Conservation (phyloP, 768 basidiomycete species). For the Auriscalpium microsporum region DNA sequence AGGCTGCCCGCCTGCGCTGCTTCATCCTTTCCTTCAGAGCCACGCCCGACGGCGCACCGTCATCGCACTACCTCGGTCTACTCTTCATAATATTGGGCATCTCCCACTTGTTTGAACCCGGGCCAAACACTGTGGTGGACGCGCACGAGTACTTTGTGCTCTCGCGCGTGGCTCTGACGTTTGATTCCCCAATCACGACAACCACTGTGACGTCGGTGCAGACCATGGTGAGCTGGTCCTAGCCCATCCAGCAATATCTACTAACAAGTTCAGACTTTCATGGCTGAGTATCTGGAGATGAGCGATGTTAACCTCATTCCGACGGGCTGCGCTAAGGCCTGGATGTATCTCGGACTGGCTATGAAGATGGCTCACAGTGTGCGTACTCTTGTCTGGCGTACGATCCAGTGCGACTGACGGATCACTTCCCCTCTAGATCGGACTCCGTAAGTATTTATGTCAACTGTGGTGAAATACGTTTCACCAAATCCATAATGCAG, state of each 20-base stretch:
- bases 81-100: slow-evolving; percentile 62
- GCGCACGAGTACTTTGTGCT: slow-evolving; percentile 58
- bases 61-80: slow-evolving; percentile 50
- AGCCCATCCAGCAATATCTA: slow-evolving; percentile 15
- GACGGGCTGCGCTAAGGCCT: slow-evolving; percentile 38
- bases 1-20: neutral
- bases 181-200: slow-evolving; percentile 36
- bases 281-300: slow-evolving; percentile 44
- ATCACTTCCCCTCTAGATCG: slow-evolving; percentile 29
- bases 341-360: slow-evolving; percentile 51
- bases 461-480: neutral
- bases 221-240: slow-evolving; percentile 38
- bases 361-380: slow-evolving; percentile 55
- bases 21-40: slow-evolving; percentile 17
- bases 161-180: slow-evolving; percentile 42
- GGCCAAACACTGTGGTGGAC: slow-evolving; percentile 40
- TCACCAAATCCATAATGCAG: slow-evolving; percentile 22
- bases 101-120: slow-evolving; percentile 52
- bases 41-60: slow-evolving; percentile 28
- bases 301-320: slow-evolving; percentile 39
- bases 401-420: neutral
- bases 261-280: slow-evolving; percentile 26
- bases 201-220: slow-evolving; percentile 51
- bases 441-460: slow-evolving; percentile 36
- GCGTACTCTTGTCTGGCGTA: slow-evolving; percentile 5